These are phyloP conservation scores for Arthroderma sp. DNA, from an alignment of 2,329 filamentous ascomycete genomes.

Conservation along the genomic window DNA sequence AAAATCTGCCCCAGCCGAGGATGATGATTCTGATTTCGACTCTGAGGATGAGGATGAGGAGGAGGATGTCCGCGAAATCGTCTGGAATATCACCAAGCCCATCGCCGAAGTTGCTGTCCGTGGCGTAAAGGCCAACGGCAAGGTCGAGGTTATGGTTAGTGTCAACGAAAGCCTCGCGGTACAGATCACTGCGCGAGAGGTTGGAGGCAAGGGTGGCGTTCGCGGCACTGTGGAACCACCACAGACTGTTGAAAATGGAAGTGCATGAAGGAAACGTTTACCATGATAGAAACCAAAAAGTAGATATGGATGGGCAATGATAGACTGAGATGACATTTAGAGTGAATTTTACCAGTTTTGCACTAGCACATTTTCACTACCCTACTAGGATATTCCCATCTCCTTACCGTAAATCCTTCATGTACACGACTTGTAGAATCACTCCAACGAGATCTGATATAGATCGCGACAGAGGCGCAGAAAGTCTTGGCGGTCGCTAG, in stretches of 20 bases:
- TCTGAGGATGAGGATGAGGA: conserved; percentile 56
- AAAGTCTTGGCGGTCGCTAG: too few relatives aligned
- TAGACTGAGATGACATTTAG: too few relatives aligned
- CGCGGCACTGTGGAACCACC: conserved; percentile 45
- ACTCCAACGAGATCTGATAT: too few relatives aligned
- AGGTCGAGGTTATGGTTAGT: conserved; percentile 89
- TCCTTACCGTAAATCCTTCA: too few relatives aligned
- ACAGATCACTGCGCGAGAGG: conserved; percentile 68
- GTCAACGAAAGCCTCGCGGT: conserved; percentile 67
- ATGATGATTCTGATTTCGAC: conserved; percentile 47
- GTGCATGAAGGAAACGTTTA: not conserved
- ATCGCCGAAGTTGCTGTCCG: conserved; percentile 78
- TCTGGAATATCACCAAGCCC: conserved; percentile 74
- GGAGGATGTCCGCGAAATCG: conserved; percentile 76
- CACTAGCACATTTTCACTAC: too few relatives aligned
- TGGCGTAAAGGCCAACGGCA: conserved; percentile 72
- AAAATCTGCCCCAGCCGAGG: conserved; percentile 45
- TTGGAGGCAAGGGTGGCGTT: conserved; percentile 75
- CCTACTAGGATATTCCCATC: too few relatives aligned
- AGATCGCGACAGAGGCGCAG: too few relatives aligned
- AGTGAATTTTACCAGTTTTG: too few relatives aligned
- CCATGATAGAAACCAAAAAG: too few relatives aligned
- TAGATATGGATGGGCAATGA: too few relatives aligned
- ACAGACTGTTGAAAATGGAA: conserved; percentile 21
- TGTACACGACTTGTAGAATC: too few relatives aligned